Conservation (phyloP, 805 yeast species). For the Lipomyces anomalus region DNA sequence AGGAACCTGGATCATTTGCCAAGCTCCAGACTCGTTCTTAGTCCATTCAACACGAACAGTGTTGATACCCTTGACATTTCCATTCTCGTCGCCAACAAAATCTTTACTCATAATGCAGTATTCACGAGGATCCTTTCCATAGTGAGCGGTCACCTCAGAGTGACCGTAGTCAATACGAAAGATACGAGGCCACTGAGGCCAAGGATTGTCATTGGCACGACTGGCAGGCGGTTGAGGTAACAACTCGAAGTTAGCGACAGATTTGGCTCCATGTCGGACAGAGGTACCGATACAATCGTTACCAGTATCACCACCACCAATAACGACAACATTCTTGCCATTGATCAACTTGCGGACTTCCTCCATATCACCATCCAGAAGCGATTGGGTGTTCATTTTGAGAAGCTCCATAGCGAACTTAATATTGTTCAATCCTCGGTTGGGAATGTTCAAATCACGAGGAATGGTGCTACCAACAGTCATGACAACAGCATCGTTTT, state of each 20-base stretch:
- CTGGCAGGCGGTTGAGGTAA: slow-evolving; percentile 84
- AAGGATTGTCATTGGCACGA: slow-evolving; percentile 92
- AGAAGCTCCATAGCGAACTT: slow-evolving; percentile 92
- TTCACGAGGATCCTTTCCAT: slow-evolving; percentile 96
- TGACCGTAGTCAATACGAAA: slow-evolving; percentile 98
- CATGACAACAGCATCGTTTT: slow-evolving; percentile 77
- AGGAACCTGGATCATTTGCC: slow-evolving; percentile 99
- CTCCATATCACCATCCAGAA: slow-evolving; percentile 66
- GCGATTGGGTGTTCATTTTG: slow-evolving; percentile 81
- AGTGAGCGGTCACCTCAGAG: slow-evolving; percentile 87
- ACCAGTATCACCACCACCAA: slow-evolving; percentile 99
- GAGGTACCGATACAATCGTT: slow-evolving; percentile 98
- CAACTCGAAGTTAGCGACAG: slow-evolving; percentile 89
- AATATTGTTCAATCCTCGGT: slow-evolving; percentile 84
- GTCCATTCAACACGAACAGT: slow-evolving; percentile 98
- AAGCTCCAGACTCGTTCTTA: slow-evolving; percentile 88
- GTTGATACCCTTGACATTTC: slow-evolving; percentile 89
- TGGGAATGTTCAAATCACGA: slow-evolving; percentile 89
- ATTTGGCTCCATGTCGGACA: slow-evolving; percentile 93
- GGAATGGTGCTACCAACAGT: slow-evolving; percentile 97
- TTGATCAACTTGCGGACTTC: slow-evolving; percentile 56
- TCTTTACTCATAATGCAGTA: slow-evolving; percentile 93
- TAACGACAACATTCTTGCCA: slow-evolving; percentile 89
- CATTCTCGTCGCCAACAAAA: slow-evolving; percentile 90
- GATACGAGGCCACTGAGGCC: slow-evolving; percentile 99